Evolutionary conservation across 192 early-diverging fungal species (phyloP).

Genomic region (Jimgerdemannia flammicorona): DNA sequence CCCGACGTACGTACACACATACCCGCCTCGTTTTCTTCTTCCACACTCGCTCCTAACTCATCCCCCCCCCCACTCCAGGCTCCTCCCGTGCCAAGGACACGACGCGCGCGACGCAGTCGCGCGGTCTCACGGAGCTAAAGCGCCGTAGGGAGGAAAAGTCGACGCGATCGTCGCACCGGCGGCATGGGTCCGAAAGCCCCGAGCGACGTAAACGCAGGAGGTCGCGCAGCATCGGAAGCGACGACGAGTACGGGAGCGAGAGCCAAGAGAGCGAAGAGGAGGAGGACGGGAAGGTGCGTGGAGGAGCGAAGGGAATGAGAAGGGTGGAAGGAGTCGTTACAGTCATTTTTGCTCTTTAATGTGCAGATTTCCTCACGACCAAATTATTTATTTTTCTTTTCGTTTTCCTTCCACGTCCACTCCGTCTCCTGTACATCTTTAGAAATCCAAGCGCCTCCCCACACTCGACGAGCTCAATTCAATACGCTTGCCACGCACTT

Average conservation of each 20-base stretch:
- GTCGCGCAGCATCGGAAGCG: conserved; percentile 10
- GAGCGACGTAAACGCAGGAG: conserved; percentile 20
- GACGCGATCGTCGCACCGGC: conserved; percentile 14
- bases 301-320: conserved; percentile 12
- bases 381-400: neutral
- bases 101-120: conserved; percentile 19
- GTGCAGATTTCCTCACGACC: no score
- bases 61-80: conserved; percentile 17
- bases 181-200: conserved; percentile 25
- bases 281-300: conserved; percentile 21
- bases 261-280: conserved; percentile 31
- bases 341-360: neutral
- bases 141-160: conserved; percentile 53
- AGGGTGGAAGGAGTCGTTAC: neutral
- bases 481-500: conserved; percentile 58
- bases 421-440: neutral
- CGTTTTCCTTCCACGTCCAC: neutral
- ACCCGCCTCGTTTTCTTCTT: neutral
- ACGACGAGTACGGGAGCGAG: conserved; percentile 27
- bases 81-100: conserved; percentile 49
- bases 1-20: neutral
- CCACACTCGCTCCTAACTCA: neutral
- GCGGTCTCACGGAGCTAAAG: conserved; percentile 49
- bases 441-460: conserved; percentile 36
- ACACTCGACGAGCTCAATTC: conserved; percentile 60